Evolutionary conservation across 345 rosid species (phyloP).

Genomic region (Erodium maritimum): DNA sequence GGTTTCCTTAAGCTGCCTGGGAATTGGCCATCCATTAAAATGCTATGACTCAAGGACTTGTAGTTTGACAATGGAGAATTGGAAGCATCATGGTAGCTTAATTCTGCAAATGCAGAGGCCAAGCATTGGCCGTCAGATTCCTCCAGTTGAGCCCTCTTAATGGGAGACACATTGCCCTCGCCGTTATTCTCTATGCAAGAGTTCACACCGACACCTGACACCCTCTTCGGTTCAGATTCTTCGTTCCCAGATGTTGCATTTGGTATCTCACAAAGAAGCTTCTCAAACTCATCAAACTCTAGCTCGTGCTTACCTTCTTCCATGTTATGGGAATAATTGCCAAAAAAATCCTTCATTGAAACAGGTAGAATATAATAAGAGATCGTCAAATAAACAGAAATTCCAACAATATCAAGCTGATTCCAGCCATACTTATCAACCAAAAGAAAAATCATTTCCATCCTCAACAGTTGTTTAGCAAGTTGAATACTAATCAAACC

Average conservation of each 20-base stretch:
- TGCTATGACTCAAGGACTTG: slow-evolving; percentile 12
- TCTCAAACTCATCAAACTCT: slow-evolving; percentile 67
- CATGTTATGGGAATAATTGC: slow-evolving; percentile 24
- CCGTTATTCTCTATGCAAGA: slow-evolving; percentile 28
- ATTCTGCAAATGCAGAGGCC: slow-evolving; percentile 39
- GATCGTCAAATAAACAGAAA: slow-evolving; percentile 12
- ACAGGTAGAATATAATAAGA: slow-evolving; percentile 4
- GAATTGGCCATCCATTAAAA: slow-evolving; percentile 19
- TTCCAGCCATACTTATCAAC: not conserved
- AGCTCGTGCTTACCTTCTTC: slow-evolving; percentile 37
- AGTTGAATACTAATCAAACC: too few relatives aligned
- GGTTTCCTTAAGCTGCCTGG: slow-evolving; percentile 17
- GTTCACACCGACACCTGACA: slow-evolving; percentile 24
- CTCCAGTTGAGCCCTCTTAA: slow-evolving; percentile 18
- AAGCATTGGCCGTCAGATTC: slow-evolving; percentile 38
- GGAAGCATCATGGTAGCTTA: slow-evolving; percentile 21
- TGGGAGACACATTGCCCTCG: slow-evolving; percentile 20
- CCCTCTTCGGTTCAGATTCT: slow-evolving; percentile 21
- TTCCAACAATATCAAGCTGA: slow-evolving; percentile 8
- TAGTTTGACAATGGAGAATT: slow-evolving; percentile 16
- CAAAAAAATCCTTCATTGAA: slow-evolving; percentile 5
- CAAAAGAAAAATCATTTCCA: not conserved
- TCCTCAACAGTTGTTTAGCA: not conserved
- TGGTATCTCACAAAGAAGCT: slow-evolving; percentile 74
- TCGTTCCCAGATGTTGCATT: slow-evolving; percentile 54